Evolutionary conservation across 1,284 basidiomycete species (phyloP).

Genomic region (Ustilago esculenta): DNA sequence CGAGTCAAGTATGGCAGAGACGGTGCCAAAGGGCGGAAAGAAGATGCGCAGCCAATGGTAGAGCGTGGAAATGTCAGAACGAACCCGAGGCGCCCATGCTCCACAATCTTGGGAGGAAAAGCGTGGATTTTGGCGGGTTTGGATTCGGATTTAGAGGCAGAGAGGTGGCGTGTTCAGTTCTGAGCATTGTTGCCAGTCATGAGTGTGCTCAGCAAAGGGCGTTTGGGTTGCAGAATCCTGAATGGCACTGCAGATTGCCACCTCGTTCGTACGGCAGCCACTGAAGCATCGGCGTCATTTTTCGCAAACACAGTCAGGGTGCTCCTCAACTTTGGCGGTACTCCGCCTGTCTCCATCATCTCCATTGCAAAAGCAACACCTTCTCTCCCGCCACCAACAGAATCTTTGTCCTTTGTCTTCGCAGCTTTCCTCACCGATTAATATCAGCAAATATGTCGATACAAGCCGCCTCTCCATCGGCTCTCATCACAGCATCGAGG

Average conservation of each 20-base stretch:
- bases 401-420: not conserved
- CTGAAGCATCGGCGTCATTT: conserved; percentile 24
- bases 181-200: too few relatives aligned
- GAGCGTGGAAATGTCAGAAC: conserved; percentile 22
- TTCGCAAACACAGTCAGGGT: not conserved
- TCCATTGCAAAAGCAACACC: too few relatives aligned
- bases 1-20: not conserved
- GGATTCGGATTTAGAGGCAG: conserved; percentile 21
- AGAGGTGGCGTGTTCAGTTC: too few relatives aligned
- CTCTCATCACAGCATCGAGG: conserved; percentile 11
- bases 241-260: conserved; percentile 5
- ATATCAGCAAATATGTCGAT: conserved; percentile 15
- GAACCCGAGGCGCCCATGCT: not conserved
- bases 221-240: too few relatives aligned
- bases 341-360: too few relatives aligned
- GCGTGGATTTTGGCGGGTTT: conserved; percentile 2
- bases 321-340: conserved; percentile 1
- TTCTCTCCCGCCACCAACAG: conserved; percentile 9
- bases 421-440: too few relatives aligned
- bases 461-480: conserved; percentile 5
- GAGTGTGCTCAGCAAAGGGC: too few relatives aligned
- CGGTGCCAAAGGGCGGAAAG: not conserved
- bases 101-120: not conserved
- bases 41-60: conserved; percentile 20
- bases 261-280: conserved; percentile 11